Evolutionary conservation across 441 rosid species (phyloP).

Genomic region (Eutrema salsugineum): DNA sequence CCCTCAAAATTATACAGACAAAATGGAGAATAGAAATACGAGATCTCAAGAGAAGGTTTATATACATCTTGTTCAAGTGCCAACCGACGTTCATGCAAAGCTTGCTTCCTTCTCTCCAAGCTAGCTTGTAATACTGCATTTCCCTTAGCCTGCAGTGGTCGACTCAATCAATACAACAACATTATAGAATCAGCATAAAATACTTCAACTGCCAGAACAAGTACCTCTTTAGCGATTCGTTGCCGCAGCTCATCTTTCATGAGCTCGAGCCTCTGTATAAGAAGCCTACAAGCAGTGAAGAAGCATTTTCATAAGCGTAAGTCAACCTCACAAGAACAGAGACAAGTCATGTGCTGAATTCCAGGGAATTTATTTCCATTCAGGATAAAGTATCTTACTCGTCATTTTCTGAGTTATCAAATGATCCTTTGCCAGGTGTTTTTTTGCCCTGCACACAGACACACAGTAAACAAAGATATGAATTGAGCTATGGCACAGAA

Average conservation of each 20-base stretch:
- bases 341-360: background rate
- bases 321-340: background rate
- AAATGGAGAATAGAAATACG: background rate
- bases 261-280: constrained; percentile 94
- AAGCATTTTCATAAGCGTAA: constrained; percentile 5
- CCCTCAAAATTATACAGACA: background rate
- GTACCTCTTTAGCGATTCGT: constrained; percentile 95
- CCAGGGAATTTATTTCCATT: background rate
- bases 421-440: constrained; percentile 75
- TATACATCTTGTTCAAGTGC: constrained; percentile 99
- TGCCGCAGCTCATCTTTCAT: constrained; percentile 90
- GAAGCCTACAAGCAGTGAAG: constrained; percentile 60
- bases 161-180: constrained; percentile 25
- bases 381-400: constrained; percentile 58
- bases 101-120: constrained; percentile 98
- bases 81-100: constrained; percentile 95
- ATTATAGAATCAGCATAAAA: constrained; percentile 14
- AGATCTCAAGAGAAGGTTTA: constrained; percentile 23
- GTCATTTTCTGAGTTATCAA: constrained; percentile 92
- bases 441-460: constrained; percentile 66
- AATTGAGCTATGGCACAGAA: background rate
- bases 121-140: constrained; percentile 97
- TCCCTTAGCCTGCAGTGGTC: constrained; percentile 71
- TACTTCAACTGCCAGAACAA: constrained; percentile 14
- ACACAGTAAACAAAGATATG: constrained; percentile 12